Evolutionary conservation across 305 asterid genomes (phyloP), one percentile per base, ranked within the genome.

Genomic region (Solanum aculeatissimum): DNA sequence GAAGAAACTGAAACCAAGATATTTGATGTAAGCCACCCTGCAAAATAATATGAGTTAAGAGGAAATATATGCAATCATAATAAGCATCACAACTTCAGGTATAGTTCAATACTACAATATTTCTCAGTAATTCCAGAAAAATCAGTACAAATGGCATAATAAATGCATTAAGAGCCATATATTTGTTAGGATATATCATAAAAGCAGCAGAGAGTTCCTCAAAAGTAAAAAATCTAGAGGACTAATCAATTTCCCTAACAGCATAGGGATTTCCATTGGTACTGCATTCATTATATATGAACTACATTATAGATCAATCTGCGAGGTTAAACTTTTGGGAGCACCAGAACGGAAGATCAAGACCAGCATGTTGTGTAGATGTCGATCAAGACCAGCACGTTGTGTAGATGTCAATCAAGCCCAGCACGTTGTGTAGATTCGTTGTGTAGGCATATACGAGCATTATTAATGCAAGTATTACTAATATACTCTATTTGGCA

Each of bases 1-100:
- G 95, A 85, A 92, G 97, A 90, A 97, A 97, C 94, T 97, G 99
- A 92, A 97, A 97, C 99, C 99, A 97, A 38, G 99, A 97, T 92
- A 95, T 92, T 89, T 92, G 97, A 89, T 94, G 96, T 88, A 97
- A 93, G 86, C 98, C 98, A 43, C 98, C 98, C 99, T 97, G 93
- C 85, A 86, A 51, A 75, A 77, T 10, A 16, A 77, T 53, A 78
- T 32, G 83, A 78, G 83, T 53, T 32, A 11, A 53, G 29, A 40
- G 68, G 49, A 54, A 53, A 78, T 78, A 75, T 49, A 74, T 15
- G 23, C 25, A 74, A 74, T 47, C 60, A 47, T 25, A 74, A 15
- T 47, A 74, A 74, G 81, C 2, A 77, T 77, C 82, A 77, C 63
- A 77, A 77, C 81, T 49, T 49, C 81, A 74, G 49, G 66, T 54